phyloP scores from a whole-genome alignment of 768 basidiomycete species.

The Galerina sulciceps region DNA sequence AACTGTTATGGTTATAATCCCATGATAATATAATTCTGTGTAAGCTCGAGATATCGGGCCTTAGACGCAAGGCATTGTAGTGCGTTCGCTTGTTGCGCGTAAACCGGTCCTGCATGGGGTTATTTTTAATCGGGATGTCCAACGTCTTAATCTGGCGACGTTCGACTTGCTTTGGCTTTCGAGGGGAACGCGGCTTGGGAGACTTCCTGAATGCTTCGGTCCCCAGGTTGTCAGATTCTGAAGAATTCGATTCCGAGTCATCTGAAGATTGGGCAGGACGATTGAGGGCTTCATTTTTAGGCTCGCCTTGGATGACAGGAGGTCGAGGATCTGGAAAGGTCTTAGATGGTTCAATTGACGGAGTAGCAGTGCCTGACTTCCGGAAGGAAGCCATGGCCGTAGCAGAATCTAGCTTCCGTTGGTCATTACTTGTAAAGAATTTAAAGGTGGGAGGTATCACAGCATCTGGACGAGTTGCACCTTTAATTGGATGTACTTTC shows the following conservation, averaged over 20 bases:
- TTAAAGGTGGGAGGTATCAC: constrained; percentile 11
- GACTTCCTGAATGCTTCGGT: constrained; percentile 53
- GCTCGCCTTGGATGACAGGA: constrained; percentile 13
- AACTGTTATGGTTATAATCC: constrained; percentile 75
- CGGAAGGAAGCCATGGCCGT: constrained; percentile 47
- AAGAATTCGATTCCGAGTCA: constrained; percentile 47
- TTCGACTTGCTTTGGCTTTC: constrained; percentile 57
- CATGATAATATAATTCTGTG: constrained; percentile 83
- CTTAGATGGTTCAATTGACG: constrained; percentile 11
- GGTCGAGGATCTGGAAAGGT: neutral
- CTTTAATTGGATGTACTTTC: constrained; percentile 2
- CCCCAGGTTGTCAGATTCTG: constrained; percentile 49
- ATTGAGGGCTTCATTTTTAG: constrained; percentile 34
- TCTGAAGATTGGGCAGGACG: constrained; percentile 15
- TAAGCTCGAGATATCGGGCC: constrained; percentile 81
- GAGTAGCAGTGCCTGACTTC: constrained; percentile 21
- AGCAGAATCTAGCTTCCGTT: constrained; percentile 38
- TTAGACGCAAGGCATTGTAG: constrained; percentile 68
- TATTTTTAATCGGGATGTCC: constrained; percentile 52
- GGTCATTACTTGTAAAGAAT: constrained; percentile 32
- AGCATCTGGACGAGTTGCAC: constrained; percentile 2
- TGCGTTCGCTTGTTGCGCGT: constrained; percentile 65
- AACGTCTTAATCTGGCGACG: constrained; percentile 69
- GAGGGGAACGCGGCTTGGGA: constrained; percentile 57
- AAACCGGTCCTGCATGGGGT: constrained; percentile 52